Base-by-base conservation (phyloP, 2,329 filamentous ascomycete genomes). In the Dendryphion nanum region DNA sequence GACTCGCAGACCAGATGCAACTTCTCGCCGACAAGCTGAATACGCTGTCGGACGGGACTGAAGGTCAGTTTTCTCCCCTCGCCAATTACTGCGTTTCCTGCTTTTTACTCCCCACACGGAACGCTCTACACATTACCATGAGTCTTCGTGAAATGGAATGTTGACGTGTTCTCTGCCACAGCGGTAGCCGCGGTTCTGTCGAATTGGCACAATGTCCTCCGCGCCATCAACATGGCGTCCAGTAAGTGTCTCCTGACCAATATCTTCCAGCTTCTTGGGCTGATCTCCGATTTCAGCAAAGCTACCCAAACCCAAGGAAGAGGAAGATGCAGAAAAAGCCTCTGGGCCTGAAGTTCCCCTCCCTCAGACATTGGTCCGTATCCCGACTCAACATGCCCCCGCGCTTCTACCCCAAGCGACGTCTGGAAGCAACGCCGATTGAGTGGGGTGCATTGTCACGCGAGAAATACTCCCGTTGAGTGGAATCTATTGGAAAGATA, bases 191-290 rank as follows among this genome's bases (percentile, higher is more conserved):
- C 83, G n/a, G 87, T 94, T 16, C 73, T 94, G 61, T 79, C 83
- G 37, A 94, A 93, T 63, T 94, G 88, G 88, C 85, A 90, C 64
- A 90, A 88, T 53, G 87, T 94, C 48, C 75, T 94, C 43, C 77
- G 85, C 48, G 86, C 86, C 29, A 90, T 94, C 57, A 85, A 85
- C 58, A 90, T 93, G 85, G 88, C 88, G 45, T 90, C 85, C 43
- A 77, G 86, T 90, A 75, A 58, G 81, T 70, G 21, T 32, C n/a
- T 33, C 40, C 46, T 59, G 42, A 55, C 41, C 18, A 24, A 10
- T 33, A 17, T 17, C 15, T 29, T n/a, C n/a, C n/a, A n/a, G n/a
- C n/a, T n/a, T n/a, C n/a, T n/a, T n/a, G n/a, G n/a, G n/a, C n/a
- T n/a, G n/a, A n/a, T n/a, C n/a, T n/a, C n/a, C n/a, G n/a, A n/a